Conservation (phyloP, 352 stramenopile genomes). For the Blastocystis hominis region DNA sequence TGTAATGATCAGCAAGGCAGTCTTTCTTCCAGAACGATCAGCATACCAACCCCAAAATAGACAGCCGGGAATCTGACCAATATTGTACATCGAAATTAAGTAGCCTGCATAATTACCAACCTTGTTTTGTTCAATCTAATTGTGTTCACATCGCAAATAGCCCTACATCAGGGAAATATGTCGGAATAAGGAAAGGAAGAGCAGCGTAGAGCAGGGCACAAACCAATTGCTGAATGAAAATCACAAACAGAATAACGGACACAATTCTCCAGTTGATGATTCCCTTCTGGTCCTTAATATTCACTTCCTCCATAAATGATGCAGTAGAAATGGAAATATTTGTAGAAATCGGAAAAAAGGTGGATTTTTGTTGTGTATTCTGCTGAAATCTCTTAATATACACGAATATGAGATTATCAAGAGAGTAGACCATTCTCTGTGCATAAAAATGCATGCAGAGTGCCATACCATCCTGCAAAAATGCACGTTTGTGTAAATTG, state of each 20-base stretch:
- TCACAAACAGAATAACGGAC: conserved; percentile 1
- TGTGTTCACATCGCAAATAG: too few species aligned
- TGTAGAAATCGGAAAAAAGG: too few species aligned
- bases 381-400: too few species aligned
- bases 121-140: conserved; percentile 19
- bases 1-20: not conserved
- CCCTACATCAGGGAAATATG: conserved; percentile 6
- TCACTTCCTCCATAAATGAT: not conserved
- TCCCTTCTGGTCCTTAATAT: not conserved
- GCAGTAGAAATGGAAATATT: too few species aligned
- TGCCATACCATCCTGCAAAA: too few species aligned
- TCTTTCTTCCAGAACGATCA: conserved; percentile 25
- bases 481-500: too few species aligned
- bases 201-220: conserved; percentile 24
- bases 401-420: too few species aligned
- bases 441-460: too few species aligned
- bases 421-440: too few species aligned
- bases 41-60: conserved; percentile 49
- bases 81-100: conserved; percentile 47
- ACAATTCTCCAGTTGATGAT: conserved; percentile 46
- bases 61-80: conserved; percentile 40
- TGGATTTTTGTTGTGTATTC: too few species aligned
- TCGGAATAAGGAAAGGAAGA: conserved; percentile 19
- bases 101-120: conserved; percentile 50
- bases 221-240: conserved; percentile 38